Evolutionary conservation across 2,329 filamentous ascomycete species (phyloP).

Genomic region (Ceratocystis eucalypticola): DNA sequence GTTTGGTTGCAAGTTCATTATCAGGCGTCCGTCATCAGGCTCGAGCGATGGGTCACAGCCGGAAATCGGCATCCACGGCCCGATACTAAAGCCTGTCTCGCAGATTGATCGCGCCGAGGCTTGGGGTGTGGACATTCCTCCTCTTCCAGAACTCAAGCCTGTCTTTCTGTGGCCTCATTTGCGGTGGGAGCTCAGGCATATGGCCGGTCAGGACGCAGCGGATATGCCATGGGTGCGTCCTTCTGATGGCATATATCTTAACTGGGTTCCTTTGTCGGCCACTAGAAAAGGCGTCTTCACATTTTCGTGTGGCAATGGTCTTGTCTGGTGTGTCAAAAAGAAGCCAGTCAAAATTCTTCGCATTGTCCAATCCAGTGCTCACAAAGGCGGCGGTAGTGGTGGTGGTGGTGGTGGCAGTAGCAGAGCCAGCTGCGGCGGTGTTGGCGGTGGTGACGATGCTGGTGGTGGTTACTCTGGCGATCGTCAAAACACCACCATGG

Average conservation of each 20-base stretch:
- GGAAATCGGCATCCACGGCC: not conserved
- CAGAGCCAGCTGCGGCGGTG: no score
- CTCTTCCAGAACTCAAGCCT: not conserved
- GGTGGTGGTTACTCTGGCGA: not conserved
- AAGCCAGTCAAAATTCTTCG: constrained; percentile 4
- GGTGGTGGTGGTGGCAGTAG: no score
- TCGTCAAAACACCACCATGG: not conserved
- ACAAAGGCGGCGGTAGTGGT: not conserved
- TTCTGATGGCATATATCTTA: not conserved
- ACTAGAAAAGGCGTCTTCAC: not conserved
- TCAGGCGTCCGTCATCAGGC: constrained; percentile 1
- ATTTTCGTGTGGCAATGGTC: not conserved
- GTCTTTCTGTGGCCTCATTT: not conserved
- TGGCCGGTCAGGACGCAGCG: not conserved
- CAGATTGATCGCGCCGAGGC: not conserved
- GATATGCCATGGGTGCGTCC: not conserved
- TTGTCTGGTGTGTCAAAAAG: not conserved
- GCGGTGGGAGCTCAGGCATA: not conserved
- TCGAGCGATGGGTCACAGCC: not conserved
- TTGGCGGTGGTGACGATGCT: no score
- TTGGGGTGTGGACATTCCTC: not conserved
- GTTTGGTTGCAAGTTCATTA: constrained; percentile 4
- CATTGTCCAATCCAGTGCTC: not conserved
- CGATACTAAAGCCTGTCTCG: not conserved
- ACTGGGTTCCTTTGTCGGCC: not conserved